phyloP scores from a whole-genome alignment of 2,329 filamentous ascomycete genomes.

The Aspergillus eucalypticola region DNA sequence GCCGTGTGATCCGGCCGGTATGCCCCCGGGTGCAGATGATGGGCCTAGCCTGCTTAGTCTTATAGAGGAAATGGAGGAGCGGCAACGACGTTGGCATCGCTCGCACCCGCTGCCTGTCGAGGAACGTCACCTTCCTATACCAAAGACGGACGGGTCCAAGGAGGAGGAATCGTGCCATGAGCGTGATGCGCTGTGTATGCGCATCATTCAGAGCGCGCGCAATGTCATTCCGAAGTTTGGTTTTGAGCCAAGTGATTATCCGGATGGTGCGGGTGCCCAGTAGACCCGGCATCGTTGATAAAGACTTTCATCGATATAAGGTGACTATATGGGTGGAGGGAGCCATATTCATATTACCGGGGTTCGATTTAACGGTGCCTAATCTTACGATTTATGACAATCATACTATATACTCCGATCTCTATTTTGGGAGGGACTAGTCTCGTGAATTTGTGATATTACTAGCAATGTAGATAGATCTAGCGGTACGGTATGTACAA shows the following conservation, averaged over 20 bases:
- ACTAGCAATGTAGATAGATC: background rate
- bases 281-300: background rate
- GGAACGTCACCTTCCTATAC: slow-evolving; percentile 14
- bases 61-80: slow-evolving; percentile 43
- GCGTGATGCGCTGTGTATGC: slow-evolving; percentile 35
- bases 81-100: slow-evolving; percentile 46
- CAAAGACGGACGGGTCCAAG: background rate
- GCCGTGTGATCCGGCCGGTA: slow-evolving; percentile 23
- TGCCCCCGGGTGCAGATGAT: slow-evolving; percentile 31
- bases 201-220: slow-evolving; percentile 37
- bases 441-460: background rate
- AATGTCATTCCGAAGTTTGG: slow-evolving; percentile 36
- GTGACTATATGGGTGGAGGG: too few relatives aligned
- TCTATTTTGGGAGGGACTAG: background rate
- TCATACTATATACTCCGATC: background rate
- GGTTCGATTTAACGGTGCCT: background rate
- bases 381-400: background rate
- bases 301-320: too few relatives aligned
- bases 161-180: slow-evolving; percentile 20
- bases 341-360: too few relatives aligned
- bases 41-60: slow-evolving; percentile 40
- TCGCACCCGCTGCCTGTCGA: slow-evolving; percentile 23
- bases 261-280: slow-evolving; percentile 24
- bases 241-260: slow-evolving; percentile 39
- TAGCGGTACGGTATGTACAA: background rate